Percentiles rank a stretch among this genome's conserved stretches.
These are phyloP conservation scores for Apocynum venetum DNA, from an alignment of 257 asterid species.

Conservation along the genomic window DNA sequence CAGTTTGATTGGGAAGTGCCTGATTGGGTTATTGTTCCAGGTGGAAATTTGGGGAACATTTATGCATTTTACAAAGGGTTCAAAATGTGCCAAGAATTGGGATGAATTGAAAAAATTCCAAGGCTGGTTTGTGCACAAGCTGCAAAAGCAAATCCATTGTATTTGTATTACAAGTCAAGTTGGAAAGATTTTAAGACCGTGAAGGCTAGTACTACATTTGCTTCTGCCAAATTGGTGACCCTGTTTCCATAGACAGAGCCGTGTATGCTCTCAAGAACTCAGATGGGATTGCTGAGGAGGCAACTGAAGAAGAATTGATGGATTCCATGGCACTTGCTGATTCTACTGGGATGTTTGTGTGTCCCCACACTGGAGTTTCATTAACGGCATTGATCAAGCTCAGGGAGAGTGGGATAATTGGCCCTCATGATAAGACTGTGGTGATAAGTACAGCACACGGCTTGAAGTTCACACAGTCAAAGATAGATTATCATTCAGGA, in stretches of 20 bases:
- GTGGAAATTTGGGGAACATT: constrained; percentile 54
- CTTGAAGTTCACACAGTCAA: constrained; percentile 50
- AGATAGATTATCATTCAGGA: constrained; percentile 48
- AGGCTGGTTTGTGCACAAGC: constrained; percentile 61
- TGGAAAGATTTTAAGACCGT: constrained; percentile 35
- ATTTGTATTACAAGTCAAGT: constrained; percentile 36
- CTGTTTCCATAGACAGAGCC: constrained; percentile 52
- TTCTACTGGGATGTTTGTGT: constrained; percentile 56
- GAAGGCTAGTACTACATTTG: constrained; percentile 37
- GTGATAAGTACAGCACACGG: constrained; percentile 70
- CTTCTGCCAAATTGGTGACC: constrained; percentile 19
- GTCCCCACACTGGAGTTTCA: constrained; percentile 62
- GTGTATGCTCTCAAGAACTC: constrained; percentile 43
- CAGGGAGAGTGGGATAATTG: constrained; percentile 37
- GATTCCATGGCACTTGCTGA: constrained; percentile 58
- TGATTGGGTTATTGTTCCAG: constrained; percentile 60
- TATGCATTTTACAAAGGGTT: constrained; percentile 60
- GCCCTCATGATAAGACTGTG: constrained; percentile 41
- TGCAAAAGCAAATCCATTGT: constrained; percentile 46
- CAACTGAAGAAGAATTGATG: constrained; percentile 62
- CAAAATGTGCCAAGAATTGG: constrained; percentile 54
- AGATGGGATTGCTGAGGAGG: constrained; percentile 50
- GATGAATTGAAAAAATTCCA: constrained; percentile 41
- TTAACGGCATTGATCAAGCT: constrained; percentile 48
- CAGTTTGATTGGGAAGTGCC: constrained; percentile 65